A percentile compares a stretch with the other conserved stretches of the same genome.
These are phyloP conservation scores for Yamadazyma membranifaciens DNA, from an alignment of 1,139 yeast genomes.

Conservation along the genomic window DNA sequence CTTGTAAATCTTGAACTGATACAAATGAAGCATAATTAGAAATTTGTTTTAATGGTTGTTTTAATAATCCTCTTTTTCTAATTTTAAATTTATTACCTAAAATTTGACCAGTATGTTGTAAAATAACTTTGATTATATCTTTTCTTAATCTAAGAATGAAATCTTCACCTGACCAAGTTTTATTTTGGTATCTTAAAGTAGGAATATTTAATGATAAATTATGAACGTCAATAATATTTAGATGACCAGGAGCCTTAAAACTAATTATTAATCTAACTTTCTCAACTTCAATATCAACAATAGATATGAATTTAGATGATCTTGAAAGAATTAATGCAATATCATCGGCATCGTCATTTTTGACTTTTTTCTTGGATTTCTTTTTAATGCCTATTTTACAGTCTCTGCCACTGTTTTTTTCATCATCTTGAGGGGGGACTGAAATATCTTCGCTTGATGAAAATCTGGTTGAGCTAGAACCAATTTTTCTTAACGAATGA, in stretches of 20 bases:
- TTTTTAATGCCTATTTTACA: conserved; percentile 2
- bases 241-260: conserved; percentile 71
- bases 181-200: conserved; percentile 57
- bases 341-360: conserved; percentile 19
- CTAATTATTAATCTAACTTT: conserved; percentile 60
- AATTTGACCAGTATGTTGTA: conserved; percentile 76
- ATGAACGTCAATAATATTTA: conserved; percentile 70
- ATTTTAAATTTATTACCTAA: conserved; percentile 71
- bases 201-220: conserved; percentile 67
- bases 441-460: conserved; percentile 14
- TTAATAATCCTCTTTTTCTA: conserved; percentile 24
- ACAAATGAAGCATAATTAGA: conserved; percentile 37
- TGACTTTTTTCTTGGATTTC: conserved; percentile 18
- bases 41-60: conserved; percentile 46
- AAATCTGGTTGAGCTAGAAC: conserved; percentile 11
- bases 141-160: conserved; percentile 61
- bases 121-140: conserved; percentile 64
- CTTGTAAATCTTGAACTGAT: conserved; percentile 42
- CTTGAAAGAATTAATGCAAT: conserved; percentile 32
- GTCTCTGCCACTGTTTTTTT: conserved; percentile 2
- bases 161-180: conserved; percentile 80
- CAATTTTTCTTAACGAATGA: conserved; percentile 7
- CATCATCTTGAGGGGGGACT: conserved; percentile 4
- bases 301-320: conserved; percentile 64
- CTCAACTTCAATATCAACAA: conserved; percentile 57